Evolutionary conservation across 768 basidiomycete species (phyloP), one percentile per base, ranked within the genome.

Genomic region (Peribolospora baueri): DNA sequence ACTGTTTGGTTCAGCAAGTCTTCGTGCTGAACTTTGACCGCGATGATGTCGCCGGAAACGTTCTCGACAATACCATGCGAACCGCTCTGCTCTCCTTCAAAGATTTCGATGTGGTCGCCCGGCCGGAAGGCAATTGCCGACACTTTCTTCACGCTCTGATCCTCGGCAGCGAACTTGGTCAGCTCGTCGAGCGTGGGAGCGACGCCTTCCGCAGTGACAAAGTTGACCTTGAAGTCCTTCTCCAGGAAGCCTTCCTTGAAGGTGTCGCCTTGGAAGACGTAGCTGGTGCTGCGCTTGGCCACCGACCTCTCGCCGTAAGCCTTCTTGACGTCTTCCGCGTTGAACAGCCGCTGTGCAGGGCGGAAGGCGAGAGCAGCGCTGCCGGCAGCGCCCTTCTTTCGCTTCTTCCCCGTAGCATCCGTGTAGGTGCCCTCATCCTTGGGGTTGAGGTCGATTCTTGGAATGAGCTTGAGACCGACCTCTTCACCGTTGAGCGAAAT

Each of bases 111-210:
- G 60, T 87, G 84, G 69, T 98, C 93, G 50, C 93, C 93, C 0
- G 93, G 93, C 65, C 93, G 87, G n/a, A 98, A 71, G 5, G 87
- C 85, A 8, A 83, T 77, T 42, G 87, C 82, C n/a, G 87, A 84
- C 5, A 84, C 80, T 64, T 85, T 88, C 49, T 81, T 73, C 2
- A 90, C 7, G 25, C 25, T 25, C 25, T 25, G 25, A 25, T 25
- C 84, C 3, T 86, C 85, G 66, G 91, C 90, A 0, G 87, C 87
- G 56, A 97, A 88, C 52, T 84, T 76, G 10, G 82, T 82, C 66
- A 98, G 87, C 68, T 98, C 93, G 64, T 97, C 93, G 56, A 98
- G 72, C 4, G 87, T 93, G 1, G 93, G 93, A 58, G 86, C 83
- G 43, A 98, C 82, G 62, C 88, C 81, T 59, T 98, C 93, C 52